These are phyloP conservation scores for Exophiala xenobiotica DNA, from an alignment of 2,329 filamentous ascomycete genomes.

Conservation along the genomic window DNA sequence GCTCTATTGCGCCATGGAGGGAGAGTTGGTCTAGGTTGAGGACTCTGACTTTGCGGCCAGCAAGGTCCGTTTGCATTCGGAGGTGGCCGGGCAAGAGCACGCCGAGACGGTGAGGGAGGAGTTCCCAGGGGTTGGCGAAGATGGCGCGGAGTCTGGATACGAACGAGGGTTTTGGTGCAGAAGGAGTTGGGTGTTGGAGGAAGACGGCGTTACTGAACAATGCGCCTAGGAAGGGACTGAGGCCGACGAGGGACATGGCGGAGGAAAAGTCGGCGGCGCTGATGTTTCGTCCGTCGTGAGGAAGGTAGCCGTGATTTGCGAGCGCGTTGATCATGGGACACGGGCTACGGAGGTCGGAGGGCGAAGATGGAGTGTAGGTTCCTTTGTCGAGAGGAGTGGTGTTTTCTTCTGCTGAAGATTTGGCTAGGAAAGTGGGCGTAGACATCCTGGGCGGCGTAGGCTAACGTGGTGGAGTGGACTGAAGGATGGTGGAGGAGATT, in stretches of 20 bases:
- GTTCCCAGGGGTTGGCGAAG: slow-evolving; percentile 1
- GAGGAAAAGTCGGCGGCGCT: slow-evolving; percentile 37
- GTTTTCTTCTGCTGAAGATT: too few relatives aligned
- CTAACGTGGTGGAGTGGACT: too few relatives aligned
- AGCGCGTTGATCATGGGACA: slow-evolving; percentile 44
- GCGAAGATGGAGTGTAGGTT: slow-evolving; percentile 1
- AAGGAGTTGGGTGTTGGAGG: slow-evolving; percentile 31
- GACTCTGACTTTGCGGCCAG: slow-evolving; percentile 11
- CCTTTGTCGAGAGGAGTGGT: neutral
- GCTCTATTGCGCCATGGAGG: slow-evolving; percentile 31
- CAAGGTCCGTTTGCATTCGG: neutral
- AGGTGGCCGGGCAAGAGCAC: slow-evolving; percentile 14
- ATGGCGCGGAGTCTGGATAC: slow-evolving; percentile 17
- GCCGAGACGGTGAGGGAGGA: slow-evolving; percentile 18
- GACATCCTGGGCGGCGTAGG: too few relatives aligned
- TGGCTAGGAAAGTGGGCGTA: too few relatives aligned
- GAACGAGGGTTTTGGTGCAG: slow-evolving; percentile 12
- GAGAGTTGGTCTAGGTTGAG: slow-evolving; percentile 21
- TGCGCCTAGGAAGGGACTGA: slow-evolving; percentile 40
- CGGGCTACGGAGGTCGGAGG: slow-evolving; percentile 36
- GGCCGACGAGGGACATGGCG: slow-evolving; percentile 36
- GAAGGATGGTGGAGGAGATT: too few relatives aligned
- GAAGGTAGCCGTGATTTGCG: slow-evolving; percentile 44
- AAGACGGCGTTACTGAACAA: slow-evolving; percentile 37
- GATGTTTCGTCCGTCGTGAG: slow-evolving; percentile 40